A percentile compares a stretch with the other conserved stretches of the same genome.
These are phyloP conservation scores for Scheffersomyces cryptocercus DNA, from an alignment of 1,139 yeast genomes.

Conservation along the genomic window DNA sequence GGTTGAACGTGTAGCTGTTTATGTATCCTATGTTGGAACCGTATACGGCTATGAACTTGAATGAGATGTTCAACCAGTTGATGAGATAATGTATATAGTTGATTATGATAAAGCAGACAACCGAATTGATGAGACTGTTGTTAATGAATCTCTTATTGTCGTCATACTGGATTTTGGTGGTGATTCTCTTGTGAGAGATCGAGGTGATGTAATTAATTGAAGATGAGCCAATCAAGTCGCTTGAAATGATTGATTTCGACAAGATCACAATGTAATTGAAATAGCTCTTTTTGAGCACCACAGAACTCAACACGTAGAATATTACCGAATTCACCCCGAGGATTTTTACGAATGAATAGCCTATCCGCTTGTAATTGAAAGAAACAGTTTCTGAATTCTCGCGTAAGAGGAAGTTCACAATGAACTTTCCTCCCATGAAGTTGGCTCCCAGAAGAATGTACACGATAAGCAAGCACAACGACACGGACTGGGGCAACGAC, in stretches of 20 bases:
- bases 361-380: slow-evolving; percentile 4
- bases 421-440: slow-evolving; percentile 41
- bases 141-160: slow-evolving; percentile 16
- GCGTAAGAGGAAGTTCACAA: slow-evolving; percentile 31
- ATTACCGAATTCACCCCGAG: slow-evolving; percentile 31
- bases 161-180: slow-evolving; percentile 16
- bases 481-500: slow-evolving; percentile 42
- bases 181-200: slow-evolving; percentile 10
- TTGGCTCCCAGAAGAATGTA: slow-evolving; percentile 46
- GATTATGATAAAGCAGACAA: slow-evolving; percentile 31
- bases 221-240: slow-evolving; percentile 48
- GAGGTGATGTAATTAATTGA: slow-evolving; percentile 21
- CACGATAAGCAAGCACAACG: slow-evolving; percentile 35
- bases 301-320: slow-evolving; percentile 27
- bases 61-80: slow-evolving; percentile 14
- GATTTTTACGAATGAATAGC: slow-evolving; percentile 5
- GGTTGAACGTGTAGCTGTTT: slow-evolving; percentile 15
- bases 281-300: slow-evolving; percentile 32
- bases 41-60: slow-evolving; percentile 11
- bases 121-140: slow-evolving; percentile 25
- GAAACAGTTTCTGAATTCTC: slow-evolving; percentile 5
- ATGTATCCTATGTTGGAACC: slow-evolving; percentile 11
- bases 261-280: slow-evolving; percentile 43
- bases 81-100: slow-evolving; percentile 29
- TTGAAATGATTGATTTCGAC: slow-evolving; percentile 52